Conservation (phyloP, 176 grass and related monocot species). For the Otatea glauca region DNA sequence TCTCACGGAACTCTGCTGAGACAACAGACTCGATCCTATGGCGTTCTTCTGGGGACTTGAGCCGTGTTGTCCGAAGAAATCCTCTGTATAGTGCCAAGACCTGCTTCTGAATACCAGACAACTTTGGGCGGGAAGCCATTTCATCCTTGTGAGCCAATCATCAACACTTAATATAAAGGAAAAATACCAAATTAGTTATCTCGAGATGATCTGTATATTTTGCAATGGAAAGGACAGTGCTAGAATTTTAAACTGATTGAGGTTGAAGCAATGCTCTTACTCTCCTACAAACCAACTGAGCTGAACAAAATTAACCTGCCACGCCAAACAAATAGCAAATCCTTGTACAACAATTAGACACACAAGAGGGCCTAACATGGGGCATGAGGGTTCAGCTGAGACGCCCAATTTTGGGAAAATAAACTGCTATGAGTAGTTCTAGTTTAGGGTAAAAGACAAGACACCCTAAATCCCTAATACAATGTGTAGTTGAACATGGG, state of each 20-base stretch:
- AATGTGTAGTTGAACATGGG: not conserved
- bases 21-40: conserved; percentile 65
- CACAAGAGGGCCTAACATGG: too few species aligned
- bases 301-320: not conserved
- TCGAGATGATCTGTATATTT: not conserved
- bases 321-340: conserved; percentile 29
- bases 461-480: not conserved
- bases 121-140: conserved; percentile 63
- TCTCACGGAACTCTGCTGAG: conserved; percentile 68
- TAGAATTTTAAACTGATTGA: not conserved
- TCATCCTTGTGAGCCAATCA: conserved; percentile 47
- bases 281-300: not conserved
- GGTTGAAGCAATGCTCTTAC: not conserved
- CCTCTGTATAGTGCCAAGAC: conserved; percentile 75
- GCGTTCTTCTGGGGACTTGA: conserved; percentile 69
- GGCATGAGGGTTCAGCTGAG: too few species aligned
- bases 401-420: not conserved
- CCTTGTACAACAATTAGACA: not conserved
- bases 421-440: not conserved
- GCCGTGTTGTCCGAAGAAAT: conserved; percentile 72
- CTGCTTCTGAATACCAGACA: conserved; percentile 92
- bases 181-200: conserved; percentile 17
- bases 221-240: not conserved
- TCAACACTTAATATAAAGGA: conserved; percentile 7
- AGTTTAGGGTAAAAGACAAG: not conserved